These are phyloP conservation scores for Pelagomonas calceolata DNA, from an alignment of 108 stramenopile species.

Conservation along the genomic window DNA sequence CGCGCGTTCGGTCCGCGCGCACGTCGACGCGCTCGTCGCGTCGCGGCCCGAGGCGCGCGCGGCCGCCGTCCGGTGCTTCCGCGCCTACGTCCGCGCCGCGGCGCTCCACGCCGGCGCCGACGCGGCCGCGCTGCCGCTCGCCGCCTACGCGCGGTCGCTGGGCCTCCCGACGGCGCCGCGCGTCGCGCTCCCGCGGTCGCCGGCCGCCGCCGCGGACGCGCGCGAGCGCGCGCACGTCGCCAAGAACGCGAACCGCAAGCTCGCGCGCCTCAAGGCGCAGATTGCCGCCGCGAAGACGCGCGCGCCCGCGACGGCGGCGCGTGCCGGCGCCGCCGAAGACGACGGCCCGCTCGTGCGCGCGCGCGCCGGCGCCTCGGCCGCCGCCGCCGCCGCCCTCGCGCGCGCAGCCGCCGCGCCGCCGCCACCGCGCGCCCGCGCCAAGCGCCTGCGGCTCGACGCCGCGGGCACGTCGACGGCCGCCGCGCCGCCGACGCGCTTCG, in stretches of 20 bases:
- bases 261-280: constrained; percentile 81
- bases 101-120: constrained; percentile 68
- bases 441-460: too few relatives aligned
- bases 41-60: constrained; percentile 51
- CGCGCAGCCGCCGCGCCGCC: background rate
- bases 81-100: constrained; percentile 77
- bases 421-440: too few relatives aligned
- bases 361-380: constrained; percentile 8
- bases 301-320: constrained; percentile 16
- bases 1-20: constrained; percentile 13
- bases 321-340: constrained; percentile 43
- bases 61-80: constrained; percentile 80
- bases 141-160: constrained; percentile 69
- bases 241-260: constrained; percentile 80
- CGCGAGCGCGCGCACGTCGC: constrained; percentile 63
- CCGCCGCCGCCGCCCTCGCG: background rate
- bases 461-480: too few relatives aligned
- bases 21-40: constrained; percentile 54
- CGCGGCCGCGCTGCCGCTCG: constrained; percentile 56
- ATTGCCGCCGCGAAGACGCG: constrained; percentile 69
- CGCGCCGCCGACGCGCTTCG: too few relatives aligned
- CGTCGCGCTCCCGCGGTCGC: constrained; percentile 38
- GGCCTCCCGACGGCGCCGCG: constrained; percentile 76
- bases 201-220: constrained; percentile 25
- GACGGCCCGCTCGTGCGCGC: constrained; percentile 60